Base-by-base conservation (phyloP, 169 alveolate genomes). In the Babesia caballi region DNA sequence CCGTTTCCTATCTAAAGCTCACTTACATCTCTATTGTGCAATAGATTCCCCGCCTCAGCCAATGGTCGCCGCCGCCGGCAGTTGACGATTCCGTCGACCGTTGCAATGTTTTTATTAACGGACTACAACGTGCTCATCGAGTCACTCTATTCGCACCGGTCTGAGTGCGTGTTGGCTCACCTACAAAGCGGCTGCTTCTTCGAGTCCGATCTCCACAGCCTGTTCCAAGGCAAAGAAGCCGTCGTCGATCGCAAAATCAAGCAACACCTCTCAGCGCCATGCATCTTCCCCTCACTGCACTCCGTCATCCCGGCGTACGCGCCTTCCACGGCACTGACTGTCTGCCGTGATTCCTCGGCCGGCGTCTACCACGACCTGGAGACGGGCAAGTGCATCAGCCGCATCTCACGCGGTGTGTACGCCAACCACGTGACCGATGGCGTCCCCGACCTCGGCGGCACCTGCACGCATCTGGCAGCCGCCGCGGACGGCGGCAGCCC, bases 351-450 rank as follows among this genome's bases (percentile, higher is more conserved):
- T 63, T 63, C 73, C 47, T 19, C 25, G 19, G 73, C 61, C 6
- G 73, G 73, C 4, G 73, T 63, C 19, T 63, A 63, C 38, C 73
- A 63, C 50, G 73, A 63, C 33, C 50, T 63, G 28, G 73, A 47
- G 51, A 63, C 73, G n/a, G 73, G 73, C 3, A 63, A 63, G 46
- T 63, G 73, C 60, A 63, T 63, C 30, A 63, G 73, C 36, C 42
- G 73, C 36, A 63, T 63, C 7, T 44, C 73, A 11, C 58, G 73
- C 3, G 46, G 40, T 17, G 73, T 63, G 25, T 63, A 63, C 49
- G 14, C 73, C 14, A 44, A 50, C 14, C 59, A 51, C 4, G 21
- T 35, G 32, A 19, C 73, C 11, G 60, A 28, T 2, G 58, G 52
- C 27, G 35, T 63, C 27, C 32, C 73, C 12, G 73, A 49, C 17